phyloP scores from a whole-genome alignment of 2,329 filamentous ascomycete genomes.

The Truncatella angustata region DNA sequence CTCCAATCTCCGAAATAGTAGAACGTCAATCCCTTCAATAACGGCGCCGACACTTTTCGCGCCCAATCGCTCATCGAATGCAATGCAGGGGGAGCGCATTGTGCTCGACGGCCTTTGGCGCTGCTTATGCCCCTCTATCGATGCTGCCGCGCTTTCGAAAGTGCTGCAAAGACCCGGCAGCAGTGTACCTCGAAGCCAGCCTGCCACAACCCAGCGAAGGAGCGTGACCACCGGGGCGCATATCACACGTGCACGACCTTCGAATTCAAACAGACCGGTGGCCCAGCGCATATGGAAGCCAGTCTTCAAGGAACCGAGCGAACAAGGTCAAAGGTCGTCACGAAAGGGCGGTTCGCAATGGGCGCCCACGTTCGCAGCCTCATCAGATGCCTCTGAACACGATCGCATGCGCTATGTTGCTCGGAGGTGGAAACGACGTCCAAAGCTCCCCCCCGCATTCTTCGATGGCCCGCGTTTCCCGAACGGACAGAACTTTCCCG shows the following conservation, averaged over 20 bases:
- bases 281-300: neutral
- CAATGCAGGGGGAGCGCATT: slow-evolving; percentile 37
- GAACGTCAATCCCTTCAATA: neutral
- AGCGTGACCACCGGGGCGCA: neutral
- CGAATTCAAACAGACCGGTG: neutral
- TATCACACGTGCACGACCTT: no score
- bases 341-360: neutral
- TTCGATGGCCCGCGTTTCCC: no score
- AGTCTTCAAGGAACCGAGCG: no score
- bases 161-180: slow-evolving; percentile 22
- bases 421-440: slow-evolving; percentile 16
- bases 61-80: neutral
- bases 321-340: neutral
- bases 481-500: slow-evolving; percentile 15
- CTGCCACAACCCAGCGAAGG: neutral
- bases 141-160: slow-evolving; percentile 35
- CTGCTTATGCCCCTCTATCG: slow-evolving; percentile 59
- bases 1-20: slow-evolving; percentile 1
- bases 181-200: slow-evolving; percentile 15
- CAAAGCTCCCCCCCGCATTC: slow-evolving; percentile 22
- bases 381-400: neutral
- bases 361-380: neutral
- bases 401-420: neutral
- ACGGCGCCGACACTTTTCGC: neutral
- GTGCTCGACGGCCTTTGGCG: slow-evolving; percentile 61